A percentile compares a stretch with the other conserved stretches of the same genome.
Conservation (phyloP, 495 filamentous ascomycete species). For the Aspergillus ostianus region DNA sequence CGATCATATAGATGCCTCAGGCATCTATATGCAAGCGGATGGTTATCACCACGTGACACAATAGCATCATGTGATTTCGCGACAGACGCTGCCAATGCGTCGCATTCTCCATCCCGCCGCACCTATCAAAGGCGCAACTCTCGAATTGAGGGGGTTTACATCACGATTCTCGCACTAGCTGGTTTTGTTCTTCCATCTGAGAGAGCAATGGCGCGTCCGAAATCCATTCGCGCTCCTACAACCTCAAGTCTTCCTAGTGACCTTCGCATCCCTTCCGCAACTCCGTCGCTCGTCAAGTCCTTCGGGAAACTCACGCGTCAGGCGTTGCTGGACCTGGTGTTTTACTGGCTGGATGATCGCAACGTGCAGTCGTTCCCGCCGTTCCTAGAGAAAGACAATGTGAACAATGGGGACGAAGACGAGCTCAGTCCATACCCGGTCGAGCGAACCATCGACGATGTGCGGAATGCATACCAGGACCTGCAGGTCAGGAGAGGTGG, state of each 20-base stretch:
- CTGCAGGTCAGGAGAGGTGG: conserved; percentile 59
- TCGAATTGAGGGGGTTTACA: neutral
- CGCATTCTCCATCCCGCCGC: neutral
- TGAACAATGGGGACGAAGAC: conserved; percentile 30
- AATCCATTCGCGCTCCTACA: conserved; percentile 43
- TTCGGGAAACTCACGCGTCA: conserved; percentile 67
- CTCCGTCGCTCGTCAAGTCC: conserved; percentile 60
- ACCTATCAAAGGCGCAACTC: neutral
- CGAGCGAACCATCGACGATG: conserved; percentile 57
- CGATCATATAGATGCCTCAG: neutral
- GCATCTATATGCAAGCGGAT: neutral
- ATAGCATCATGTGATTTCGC: conserved; percentile 1
- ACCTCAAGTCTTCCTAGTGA: conserved; percentile 50
- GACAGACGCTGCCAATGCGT: neutral
- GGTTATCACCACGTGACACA: conserved; percentile 18
- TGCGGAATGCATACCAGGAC: conserved; percentile 60
- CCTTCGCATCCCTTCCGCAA: conserved; percentile 61
- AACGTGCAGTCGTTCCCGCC: conserved; percentile 54
- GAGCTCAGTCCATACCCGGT: conserved; percentile 58
- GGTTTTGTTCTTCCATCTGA: neutral
- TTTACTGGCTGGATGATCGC: conserved; percentile 69
- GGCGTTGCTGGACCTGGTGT: conserved; percentile 64
- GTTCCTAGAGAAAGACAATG: conserved; percentile 32
- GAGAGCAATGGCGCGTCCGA: conserved; percentile 41
- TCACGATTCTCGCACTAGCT: neutral